Evolutionary conservation across 1,139 yeast genomes (phyloP).

Genomic region (Taiozyma sp.): DNA sequence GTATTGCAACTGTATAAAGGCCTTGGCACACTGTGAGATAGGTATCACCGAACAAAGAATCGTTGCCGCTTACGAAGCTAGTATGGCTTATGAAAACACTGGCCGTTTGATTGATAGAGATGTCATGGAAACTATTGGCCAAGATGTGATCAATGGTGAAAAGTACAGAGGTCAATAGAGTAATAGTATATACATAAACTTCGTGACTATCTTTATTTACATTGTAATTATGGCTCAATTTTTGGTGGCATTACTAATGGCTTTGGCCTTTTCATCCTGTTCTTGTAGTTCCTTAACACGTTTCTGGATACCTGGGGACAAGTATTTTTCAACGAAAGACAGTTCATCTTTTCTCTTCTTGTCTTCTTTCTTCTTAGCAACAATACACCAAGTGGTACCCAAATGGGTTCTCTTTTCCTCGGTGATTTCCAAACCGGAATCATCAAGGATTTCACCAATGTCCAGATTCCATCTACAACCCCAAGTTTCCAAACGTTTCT

Average conservation of each 20-base stretch:
- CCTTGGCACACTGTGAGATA: slow-evolving; percentile 75
- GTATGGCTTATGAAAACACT: slow-evolving; percentile 69
- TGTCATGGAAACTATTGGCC: slow-evolving; percentile 68
- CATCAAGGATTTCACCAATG: slow-evolving; percentile 78
- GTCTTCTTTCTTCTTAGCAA: slow-evolving; percentile 71
- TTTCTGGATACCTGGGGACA: slow-evolving; percentile 26
- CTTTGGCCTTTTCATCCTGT: slow-evolving; percentile 7
- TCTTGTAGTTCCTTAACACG: slow-evolving; percentile 18
- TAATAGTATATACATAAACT: background rate
- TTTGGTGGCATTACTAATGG: background rate
- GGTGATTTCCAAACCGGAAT: slow-evolving; percentile 80
- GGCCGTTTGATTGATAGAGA: slow-evolving; percentile 75
- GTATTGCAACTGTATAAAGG: slow-evolving; percentile 78
- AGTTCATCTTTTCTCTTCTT: slow-evolving; percentile 42
- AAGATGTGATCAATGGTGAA: slow-evolving; percentile 68
- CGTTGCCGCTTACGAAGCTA: slow-evolving; percentile 82
- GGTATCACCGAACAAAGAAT: slow-evolving; percentile 84
- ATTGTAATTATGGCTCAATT: slow-evolving; percentile 1
- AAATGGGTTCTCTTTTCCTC: slow-evolving; percentile 77
- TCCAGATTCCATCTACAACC: slow-evolving; percentile 98
- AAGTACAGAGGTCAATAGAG: slow-evolving; percentile 56
- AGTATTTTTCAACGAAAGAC: slow-evolving; percentile 42
- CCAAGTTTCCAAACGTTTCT: slow-evolving; percentile 83
- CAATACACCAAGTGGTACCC: slow-evolving; percentile 91
- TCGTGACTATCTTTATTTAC: background rate